phyloP scores from a whole-genome alignment of 176 grass and related monocot genomes.

The Rhynchospora breviuscula region DNA sequence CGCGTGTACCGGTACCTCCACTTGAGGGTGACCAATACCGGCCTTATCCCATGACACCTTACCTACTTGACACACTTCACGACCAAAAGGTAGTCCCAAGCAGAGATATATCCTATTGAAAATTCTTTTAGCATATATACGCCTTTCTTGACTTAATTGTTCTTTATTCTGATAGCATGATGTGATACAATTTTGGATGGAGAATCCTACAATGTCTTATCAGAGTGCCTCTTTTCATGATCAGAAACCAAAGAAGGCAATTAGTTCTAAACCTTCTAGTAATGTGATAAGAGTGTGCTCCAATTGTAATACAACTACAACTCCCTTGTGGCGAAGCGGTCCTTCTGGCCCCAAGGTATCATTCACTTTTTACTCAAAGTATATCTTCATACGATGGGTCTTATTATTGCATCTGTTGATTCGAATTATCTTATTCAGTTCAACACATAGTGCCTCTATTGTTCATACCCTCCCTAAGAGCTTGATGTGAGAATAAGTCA shows the following conservation, averaged over 20 bases:
- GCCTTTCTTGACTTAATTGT: neutral
- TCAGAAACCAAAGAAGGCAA: neutral
- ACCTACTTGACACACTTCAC: neutral
- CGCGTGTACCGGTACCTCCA: neutral
- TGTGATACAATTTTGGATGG: constrained; percentile 1
- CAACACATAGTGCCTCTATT: neutral
- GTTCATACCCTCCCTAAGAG: neutral
- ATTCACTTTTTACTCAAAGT: neutral
- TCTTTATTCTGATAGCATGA: neutral
- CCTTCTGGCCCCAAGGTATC: constrained; percentile 32
- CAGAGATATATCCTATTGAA: neutral
- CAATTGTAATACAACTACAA: constrained; percentile 32
- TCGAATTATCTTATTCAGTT: neutral
- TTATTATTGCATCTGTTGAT: neutral
- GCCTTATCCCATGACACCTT: neutral
- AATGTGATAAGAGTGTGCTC: constrained; percentile 29
- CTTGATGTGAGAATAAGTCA: neutral
- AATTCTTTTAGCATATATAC: neutral
- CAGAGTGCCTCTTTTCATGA: constrained; percentile 9
- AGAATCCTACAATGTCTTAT: neutral
- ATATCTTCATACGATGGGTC: neutral
- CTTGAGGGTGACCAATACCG: neutral
- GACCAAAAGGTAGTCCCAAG: neutral
- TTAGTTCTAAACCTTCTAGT: neutral
- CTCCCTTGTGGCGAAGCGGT: constrained; percentile 36